Conservation (phyloP, 441 rosid species). For the Euphorbia schlechtendalii region DNA sequence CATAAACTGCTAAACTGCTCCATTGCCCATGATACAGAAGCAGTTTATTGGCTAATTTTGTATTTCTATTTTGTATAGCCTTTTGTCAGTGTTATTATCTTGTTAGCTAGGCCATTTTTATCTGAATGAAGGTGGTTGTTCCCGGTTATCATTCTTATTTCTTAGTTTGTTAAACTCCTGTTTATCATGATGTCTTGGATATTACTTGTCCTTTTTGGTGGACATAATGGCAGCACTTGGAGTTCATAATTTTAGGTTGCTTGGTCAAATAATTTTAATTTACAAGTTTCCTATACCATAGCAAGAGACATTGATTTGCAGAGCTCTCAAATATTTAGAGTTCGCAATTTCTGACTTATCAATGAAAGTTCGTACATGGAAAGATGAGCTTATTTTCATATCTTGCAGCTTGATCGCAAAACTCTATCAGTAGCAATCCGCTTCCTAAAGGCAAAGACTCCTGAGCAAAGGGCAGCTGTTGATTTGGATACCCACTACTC, state of each 20-base stretch:
- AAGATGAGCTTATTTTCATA: constrained; percentile 9
- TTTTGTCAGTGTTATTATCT: neutral
- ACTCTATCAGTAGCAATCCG: constrained; percentile 75
- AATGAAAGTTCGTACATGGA: neutral
- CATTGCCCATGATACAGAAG: neutral
- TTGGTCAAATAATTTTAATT: neutral
- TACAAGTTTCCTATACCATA: neutral
- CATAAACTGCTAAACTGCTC: neutral
- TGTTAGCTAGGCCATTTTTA: neutral
- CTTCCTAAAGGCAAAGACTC: constrained; percentile 81
- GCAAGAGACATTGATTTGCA: neutral
- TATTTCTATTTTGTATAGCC: neutral
- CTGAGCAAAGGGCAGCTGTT: constrained; percentile 88
- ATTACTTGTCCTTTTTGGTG: neutral
- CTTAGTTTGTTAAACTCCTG: neutral
- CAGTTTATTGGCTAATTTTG: neutral
- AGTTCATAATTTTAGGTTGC: neutral
- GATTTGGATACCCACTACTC: constrained; percentile 96
- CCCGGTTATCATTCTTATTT: neutral
- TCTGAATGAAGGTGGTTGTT: neutral
- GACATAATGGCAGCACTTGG: neutral
- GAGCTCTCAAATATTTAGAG: constrained; percentile 7
- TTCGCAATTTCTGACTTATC: neutral
- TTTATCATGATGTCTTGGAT: neutral
- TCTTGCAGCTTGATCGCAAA: constrained; percentile 56